Evolutionary conservation across 805 yeast species (phyloP).

Genomic region (Monosporozyma aerobia): DNA sequence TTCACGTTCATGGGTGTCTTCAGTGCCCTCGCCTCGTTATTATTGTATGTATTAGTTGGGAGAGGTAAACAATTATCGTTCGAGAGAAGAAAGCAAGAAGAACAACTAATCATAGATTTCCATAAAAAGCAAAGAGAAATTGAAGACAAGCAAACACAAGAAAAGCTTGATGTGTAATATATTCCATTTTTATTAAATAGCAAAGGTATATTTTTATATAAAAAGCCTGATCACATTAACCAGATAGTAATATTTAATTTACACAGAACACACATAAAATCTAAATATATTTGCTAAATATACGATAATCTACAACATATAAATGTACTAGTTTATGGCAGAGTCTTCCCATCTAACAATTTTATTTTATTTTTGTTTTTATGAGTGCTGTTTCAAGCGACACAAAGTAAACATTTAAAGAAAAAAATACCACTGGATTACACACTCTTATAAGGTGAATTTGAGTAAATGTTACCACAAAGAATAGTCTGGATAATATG

Average conservation of each 20-base stretch:
- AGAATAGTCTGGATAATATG: not conserved
- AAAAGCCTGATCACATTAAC: no score
- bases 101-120: not conserved
- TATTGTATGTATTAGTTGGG: not conserved
- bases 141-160: not conserved
- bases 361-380: no score
- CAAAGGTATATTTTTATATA: not conserved
- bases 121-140: not conserved
- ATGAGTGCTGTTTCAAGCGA: no score
- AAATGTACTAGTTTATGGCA: no score
- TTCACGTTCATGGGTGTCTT: constrained; percentile 62
- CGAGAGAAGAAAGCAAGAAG: constrained; percentile 3
- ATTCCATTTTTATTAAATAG: not conserved
- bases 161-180: not conserved
- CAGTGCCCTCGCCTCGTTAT: constrained; percentile 13
- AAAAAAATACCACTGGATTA: no score
- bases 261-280: no score
- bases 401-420: no score
- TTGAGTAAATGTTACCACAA: not conserved
- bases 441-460: not conserved
- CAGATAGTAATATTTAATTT: no score
- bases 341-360: no score
- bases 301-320: no score
- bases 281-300: no score
- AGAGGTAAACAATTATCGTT: constrained; percentile 3